A percentile compares a stretch with the other conserved stretches of the same genome.
Evolutionary conservation across 176 grass and related monocot species (phyloP).

Genomic region (Zoysia pacifica): DNA sequence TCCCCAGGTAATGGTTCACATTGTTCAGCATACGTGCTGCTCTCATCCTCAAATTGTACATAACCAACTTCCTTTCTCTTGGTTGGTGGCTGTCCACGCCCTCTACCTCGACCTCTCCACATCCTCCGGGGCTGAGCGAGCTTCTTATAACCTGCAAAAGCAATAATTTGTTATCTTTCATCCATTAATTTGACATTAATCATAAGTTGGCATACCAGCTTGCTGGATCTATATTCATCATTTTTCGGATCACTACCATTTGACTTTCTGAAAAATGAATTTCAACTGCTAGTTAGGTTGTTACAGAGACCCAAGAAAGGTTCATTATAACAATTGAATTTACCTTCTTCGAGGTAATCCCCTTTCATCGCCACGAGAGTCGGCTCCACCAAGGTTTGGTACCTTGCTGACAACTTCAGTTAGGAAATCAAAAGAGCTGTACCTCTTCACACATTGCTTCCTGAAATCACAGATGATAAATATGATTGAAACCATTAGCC

Average conservation of each 20-base stretch:
- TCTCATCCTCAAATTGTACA: slow-evolving; percentile 84
- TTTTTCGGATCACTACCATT: slow-evolving; percentile 54
- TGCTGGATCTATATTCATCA: slow-evolving; percentile 52
- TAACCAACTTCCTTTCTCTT: slow-evolving; percentile 73
- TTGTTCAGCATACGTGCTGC: slow-evolving; percentile 68
- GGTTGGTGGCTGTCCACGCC: slow-evolving; percentile 74
- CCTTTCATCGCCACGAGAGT: slow-evolving; percentile 84
- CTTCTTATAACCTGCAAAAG: slow-evolving; percentile 65
- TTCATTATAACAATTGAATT: slow-evolving; percentile 26
- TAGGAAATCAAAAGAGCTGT: slow-evolving; percentile 98
- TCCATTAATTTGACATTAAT: slow-evolving; percentile 8
- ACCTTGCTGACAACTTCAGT: slow-evolving; percentile 96
- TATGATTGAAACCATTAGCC: no score
- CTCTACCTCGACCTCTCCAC: slow-evolving; percentile 77
- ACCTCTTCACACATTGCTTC: slow-evolving; percentile 98
- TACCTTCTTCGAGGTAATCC: slow-evolving; percentile 89
- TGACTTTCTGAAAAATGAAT: slow-evolving; percentile 44
- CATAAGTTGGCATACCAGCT: slow-evolving; percentile 37
- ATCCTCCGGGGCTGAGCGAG: slow-evolving; percentile 64
- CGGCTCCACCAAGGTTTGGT: slow-evolving; percentile 76
- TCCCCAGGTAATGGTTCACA: slow-evolving; percentile 57
- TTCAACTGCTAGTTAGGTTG: slow-evolving; percentile 27
- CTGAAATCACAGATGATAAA: slow-evolving; percentile 56
- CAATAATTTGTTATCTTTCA: slow-evolving; percentile 8
- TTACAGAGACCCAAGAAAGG: slow-evolving; percentile 12